Base-by-base conservation (phyloP, 306 rosid species). In the Casuarina glauca region DNA sequence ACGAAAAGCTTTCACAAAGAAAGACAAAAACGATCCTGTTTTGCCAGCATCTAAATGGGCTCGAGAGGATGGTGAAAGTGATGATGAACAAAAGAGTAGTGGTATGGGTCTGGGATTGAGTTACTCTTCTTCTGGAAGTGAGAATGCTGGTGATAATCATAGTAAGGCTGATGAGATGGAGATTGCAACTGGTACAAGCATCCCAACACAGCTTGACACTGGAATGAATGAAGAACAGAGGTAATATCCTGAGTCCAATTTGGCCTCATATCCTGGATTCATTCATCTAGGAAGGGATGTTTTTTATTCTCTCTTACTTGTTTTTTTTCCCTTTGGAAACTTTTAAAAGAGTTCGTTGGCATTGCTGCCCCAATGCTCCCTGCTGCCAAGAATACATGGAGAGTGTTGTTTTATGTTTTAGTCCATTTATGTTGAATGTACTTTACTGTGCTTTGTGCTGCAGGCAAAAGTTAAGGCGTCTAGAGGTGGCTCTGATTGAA, bases 41-140 rank as follows among this genome's bases (percentile, higher is more conserved):
- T 79, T 96, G 77, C 97, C 97, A 7, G 86, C 96, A 83, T 96
- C 98, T 69, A 96, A 96, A 86, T 96, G 99, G 99, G 97, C 99
- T 46, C 85, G 94, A 58, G 99, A 93, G 90, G 99, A 96, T 76
- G 97, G 91, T 80, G 97, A 90, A 58, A 96, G 98, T 78, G 99
- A 96, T n/a, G 97, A 86, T 74, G 99, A 93, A 52, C 97, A 88
- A 75, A 86, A 84, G 81, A 81, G 76, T 76, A 76, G 83, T 76
- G 82, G 84, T 41, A 91, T 83, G 86, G 96, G 90, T 81, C 91
- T 93, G 2, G 97, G 93, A 42, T 81, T 96, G n/a, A n/a, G n/a
- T 86, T 93, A 96, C 81, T 96, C 99, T 0, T 96, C 99, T 52
- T 95, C 98, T 58, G 98, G 99, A 60, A 96, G 99, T 86, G 99